Evolutionary conservation across 2,329 filamentous ascomycete genomes (phyloP).

Genomic region (Apiospora marii): DNA sequence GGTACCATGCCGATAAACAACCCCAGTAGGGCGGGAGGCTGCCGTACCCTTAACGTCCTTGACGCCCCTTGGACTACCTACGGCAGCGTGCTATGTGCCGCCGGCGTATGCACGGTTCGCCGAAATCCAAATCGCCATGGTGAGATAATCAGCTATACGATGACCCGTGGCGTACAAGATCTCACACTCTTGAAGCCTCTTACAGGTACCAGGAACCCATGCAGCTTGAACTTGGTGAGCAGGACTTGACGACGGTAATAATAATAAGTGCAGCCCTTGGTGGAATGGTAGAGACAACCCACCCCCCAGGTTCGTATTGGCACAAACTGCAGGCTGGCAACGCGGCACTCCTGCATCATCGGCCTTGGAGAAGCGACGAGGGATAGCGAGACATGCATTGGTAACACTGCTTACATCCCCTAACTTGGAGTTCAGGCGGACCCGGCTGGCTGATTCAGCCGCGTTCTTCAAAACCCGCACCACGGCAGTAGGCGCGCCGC

Average conservation of each 20-base stretch:
- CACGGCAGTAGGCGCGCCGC: conserved; percentile 18
- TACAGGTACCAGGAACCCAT: background rate
- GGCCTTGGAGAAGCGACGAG: background rate
- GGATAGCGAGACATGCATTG: conserved; percentile 12
- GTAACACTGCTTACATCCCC: conserved; percentile 17
- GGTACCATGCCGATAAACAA: background rate
- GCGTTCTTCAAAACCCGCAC: background rate
- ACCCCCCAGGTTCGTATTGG: background rate
- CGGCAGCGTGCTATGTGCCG: background rate
- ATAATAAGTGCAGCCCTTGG: background rate
- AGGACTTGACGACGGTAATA: background rate
- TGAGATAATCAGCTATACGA: background rate
- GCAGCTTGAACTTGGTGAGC: background rate
- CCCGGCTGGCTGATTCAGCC: conserved; percentile 9
- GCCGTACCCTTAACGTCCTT: background rate
- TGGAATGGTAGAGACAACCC: background rate
- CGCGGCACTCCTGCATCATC: conserved; percentile 2
- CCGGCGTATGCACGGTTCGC: conserved; percentile 12
- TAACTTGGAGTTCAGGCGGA: background rate
- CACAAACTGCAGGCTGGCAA: background rate
- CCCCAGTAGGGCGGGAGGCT: background rate
- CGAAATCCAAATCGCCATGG: background rate
- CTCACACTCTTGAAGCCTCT: background rate
- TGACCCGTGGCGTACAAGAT: background rate
- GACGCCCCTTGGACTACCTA: background rate